Base-by-base conservation (phyloP, 441 rosid genomes). In the Populus hybrid region DNA sequence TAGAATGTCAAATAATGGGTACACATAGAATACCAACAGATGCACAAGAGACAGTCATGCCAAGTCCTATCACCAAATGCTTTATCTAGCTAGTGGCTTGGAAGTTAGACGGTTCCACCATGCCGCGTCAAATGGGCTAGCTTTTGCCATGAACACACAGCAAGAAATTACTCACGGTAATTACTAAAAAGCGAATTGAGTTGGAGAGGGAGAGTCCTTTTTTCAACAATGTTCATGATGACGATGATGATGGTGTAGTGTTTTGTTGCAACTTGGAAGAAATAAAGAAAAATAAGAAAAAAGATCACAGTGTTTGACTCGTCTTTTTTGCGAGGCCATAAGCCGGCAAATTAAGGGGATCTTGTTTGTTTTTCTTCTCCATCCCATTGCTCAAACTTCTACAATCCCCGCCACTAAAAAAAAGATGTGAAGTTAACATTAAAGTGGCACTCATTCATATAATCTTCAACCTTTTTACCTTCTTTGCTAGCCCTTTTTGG, bases 271-370 rank as follows among this genome's bases (percentile, higher is more conserved):
- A 77, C 74, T 81, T 78, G 71, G 79, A 78, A 78, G 82, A 74
- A 40, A 50, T 2, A 69, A 34, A 71, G 46, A 73, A 12, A 42
- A 53, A 75, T 67, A 24, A 8, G 71, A 46, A 12, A 78, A 71
- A 59, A 14, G 23, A 72, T 26, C 35, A 38, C 59, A 71, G 18
- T 74, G 82, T 24, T 83, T 80, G 87, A 87, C 85, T 79, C 80
- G 1, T 73, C 73, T 67, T 50, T 71, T 75, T 21, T 24, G 32
- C n/a, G 24, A 77, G 74, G 59, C 53, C 71, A 67, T 72, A 70
- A 78, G 84, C 85, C 80, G 78, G 85, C 78, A 76, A 72, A 69
- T 67, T 59, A 28, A 71, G 69, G 21, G 53, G n/a, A 21, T 64
- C 53, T 75, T 68, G 69, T 66, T 66, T 70, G 35, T 42, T 36